Evolutionary conservation across 129 eudicot genomes (phyloP), one percentile per base, ranked within the genome.

Genomic region (Saussurea involucrata): DNA sequence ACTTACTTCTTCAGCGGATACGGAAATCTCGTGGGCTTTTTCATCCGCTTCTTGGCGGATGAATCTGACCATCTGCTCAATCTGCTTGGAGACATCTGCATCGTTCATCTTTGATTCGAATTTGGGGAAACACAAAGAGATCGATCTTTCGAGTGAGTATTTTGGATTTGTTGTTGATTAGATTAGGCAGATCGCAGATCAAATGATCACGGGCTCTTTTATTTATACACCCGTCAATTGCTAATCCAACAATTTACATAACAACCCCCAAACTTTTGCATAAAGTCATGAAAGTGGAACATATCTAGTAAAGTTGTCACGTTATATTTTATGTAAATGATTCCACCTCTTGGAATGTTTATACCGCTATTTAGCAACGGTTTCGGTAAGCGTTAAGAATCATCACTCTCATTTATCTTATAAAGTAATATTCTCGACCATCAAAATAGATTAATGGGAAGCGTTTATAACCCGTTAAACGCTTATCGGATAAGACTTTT

Each of bases 21-120:
- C 94, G 31, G 90, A 86, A 87, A 91, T 91, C 94, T 91, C 97
- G 79, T 91, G 88, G 78, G 92, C 94, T 81, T 91, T 91, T 83
- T 91, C 97, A 32, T 90, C 90, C 36, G 96, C 96, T 79, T 90
- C 96, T 67, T 90, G 96, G 63, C 90, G 92, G 80, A 90, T 87
- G 88, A 90, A 90, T 28, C 87, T 65, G 70, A 90, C 96, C 90
- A 87, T 87, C 92, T 90, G 96, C 75, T 90, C 88, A 88, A 90
- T 90, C 92, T 90, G 96, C 84, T 77, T 85, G 24, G 91, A 87
- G 6, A 90, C 96, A 81, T 90, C 90, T 25, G 83, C 46, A 46
- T 87, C 88, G 70, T 87, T 81, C 88, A 87, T 87, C 21, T 83
- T 80, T 11, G 70, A 68, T 75, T 75, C 27, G 75, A 11, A 17